A percentile compares a stretch with the other conserved stretches of the same genome.
Conservation (phyloP, 257 asterid species). For the Nicotiana obtusifolia region DNA sequence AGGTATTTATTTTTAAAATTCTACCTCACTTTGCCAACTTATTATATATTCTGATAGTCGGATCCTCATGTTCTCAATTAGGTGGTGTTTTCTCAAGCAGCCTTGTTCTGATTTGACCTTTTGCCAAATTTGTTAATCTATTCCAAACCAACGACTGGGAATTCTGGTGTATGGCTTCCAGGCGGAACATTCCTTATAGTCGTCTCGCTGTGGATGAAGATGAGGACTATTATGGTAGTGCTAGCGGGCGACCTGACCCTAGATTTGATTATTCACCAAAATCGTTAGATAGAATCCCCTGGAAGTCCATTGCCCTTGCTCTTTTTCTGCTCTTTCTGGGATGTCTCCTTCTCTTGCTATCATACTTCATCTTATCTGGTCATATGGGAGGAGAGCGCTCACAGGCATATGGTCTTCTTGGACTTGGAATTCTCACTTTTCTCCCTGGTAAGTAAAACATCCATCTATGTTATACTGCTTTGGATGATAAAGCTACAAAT, state of each 20-base stretch:
- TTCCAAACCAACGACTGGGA: neutral
- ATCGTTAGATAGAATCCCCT: conserved; percentile 57
- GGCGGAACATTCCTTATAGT: conserved; percentile 54
- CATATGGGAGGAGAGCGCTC: conserved; percentile 86
- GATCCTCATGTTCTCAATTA: neutral
- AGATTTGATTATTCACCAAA: conserved; percentile 79
- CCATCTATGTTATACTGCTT: neutral
- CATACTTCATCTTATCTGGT: conserved; percentile 74
- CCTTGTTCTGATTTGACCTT: neutral
- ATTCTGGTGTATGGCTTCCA: conserved; percentile 50
- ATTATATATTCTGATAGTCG: neutral
- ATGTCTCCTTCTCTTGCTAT: conserved; percentile 64
- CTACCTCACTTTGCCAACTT: neutral
- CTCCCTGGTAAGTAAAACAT: conserved; percentile 54
- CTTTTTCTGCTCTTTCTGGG: conserved; percentile 78
- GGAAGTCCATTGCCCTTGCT: conserved; percentile 88
- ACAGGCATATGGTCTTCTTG: conserved; percentile 84
- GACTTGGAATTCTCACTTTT: conserved; percentile 71
- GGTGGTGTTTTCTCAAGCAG: neutral
- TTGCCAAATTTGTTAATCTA: neutral
- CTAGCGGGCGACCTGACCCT: conserved; percentile 39
- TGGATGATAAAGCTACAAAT: neutral
- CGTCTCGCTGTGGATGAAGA: conserved; percentile 65
- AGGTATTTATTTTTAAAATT: neutral
- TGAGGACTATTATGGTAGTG: conserved; percentile 36